Percentiles rank a stretch among this genome's conserved stretches.
Evolutionary conservation across 305 asterid genomes (phyloP).

Genomic region (Fraxinus albicans): DNA sequence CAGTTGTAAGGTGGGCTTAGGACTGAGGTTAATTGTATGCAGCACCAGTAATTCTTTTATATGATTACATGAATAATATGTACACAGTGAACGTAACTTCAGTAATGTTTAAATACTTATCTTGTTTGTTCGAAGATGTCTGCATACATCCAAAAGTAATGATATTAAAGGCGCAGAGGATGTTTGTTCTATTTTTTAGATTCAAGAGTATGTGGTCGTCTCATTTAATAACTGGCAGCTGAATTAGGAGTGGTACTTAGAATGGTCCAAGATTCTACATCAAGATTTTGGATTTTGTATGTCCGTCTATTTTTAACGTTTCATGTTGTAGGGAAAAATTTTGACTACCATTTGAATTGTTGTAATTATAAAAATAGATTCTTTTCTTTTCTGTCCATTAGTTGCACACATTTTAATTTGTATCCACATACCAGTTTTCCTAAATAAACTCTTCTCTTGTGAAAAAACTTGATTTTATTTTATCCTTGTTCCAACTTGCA

Average conservation of each 20-base stretch:
- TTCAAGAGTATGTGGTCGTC: not conserved
- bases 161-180: not conserved
- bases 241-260: not conserved
- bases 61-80: not conserved
- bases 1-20: not conserved
- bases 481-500: constrained; percentile 14
- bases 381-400: not conserved
- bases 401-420: not conserved
- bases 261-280: not conserved
- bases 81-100: not conserved
- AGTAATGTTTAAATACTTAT: not conserved
- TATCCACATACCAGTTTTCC: not conserved
- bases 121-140: not conserved
- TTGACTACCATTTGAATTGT: not conserved
- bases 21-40: not conserved
- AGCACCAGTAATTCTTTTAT: not conserved
- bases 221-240: not conserved
- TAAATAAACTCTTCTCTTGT: not conserved
- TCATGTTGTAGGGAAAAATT: not conserved
- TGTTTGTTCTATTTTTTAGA: not conserved
- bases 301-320: not conserved
- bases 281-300: not conserved
- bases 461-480: not conserved
- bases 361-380: no score
- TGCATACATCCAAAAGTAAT: not conserved